A percentile compares a stretch with the other conserved stretches of the same genome.
These are phyloP conservation scores for Mycena sp. DNA, from an alignment of 1,284 basidiomycete genomes.

Conservation along the genomic window DNA sequence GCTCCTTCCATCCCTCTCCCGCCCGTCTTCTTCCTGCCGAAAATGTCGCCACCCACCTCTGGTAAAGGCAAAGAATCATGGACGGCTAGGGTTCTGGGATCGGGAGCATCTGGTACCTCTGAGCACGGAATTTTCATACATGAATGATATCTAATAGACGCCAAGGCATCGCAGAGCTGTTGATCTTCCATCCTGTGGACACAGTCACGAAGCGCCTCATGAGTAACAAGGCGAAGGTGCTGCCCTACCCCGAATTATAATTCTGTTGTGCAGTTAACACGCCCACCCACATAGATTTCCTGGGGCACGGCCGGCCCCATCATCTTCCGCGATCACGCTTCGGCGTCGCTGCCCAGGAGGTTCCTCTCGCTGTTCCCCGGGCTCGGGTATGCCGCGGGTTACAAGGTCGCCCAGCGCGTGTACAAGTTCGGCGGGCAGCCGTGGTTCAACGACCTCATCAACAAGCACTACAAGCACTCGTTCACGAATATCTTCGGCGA, in stretches of 20 bases:
- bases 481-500: constrained; percentile 94
- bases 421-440: constrained; percentile 99
- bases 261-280: not conserved
- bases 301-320: constrained; percentile 72
- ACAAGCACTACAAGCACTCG: constrained; percentile 75
- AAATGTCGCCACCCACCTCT: constrained; percentile 70
- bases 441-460: constrained; percentile 94
- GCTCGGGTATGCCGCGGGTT: constrained; percentile 97
- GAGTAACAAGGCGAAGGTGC: constrained; percentile 92
- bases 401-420: constrained; percentile 93
- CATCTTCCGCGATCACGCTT: constrained; percentile 89
- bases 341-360: constrained; percentile 75
- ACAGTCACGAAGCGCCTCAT: constrained; percentile 97
- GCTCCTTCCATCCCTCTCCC: not conserved
- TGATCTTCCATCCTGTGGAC: constrained; percentile 93
- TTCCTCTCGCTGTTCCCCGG: constrained; percentile 96
- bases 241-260: constrained; percentile 6
- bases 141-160: constrained; percentile 4
- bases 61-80: constrained; percentile 88
- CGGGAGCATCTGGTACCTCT: constrained; percentile 85
- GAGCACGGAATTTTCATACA: constrained; percentile 10
- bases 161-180: constrained; percentile 90
- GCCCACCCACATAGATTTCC: constrained; percentile 60
- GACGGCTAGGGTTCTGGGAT: constrained; percentile 90
- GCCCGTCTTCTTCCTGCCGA: constrained; percentile 24